Conservation (phyloP, 768 basidiomycete species). For the Royoungia palumana region DNA sequence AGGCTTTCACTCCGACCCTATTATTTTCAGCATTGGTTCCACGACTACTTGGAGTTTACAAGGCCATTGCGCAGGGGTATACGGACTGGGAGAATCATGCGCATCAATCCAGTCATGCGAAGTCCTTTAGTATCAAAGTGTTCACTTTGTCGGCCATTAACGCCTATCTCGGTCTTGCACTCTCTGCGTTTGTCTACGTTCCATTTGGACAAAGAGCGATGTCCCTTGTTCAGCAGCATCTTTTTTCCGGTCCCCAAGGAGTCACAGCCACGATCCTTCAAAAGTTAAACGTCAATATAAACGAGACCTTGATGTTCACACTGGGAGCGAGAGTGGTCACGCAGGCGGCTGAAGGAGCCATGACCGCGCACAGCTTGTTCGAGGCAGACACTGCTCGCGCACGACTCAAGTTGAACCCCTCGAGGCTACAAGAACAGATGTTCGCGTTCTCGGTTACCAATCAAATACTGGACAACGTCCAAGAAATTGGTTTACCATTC, state of each 20-base stretch:
- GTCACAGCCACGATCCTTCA: slow-evolving; percentile 15
- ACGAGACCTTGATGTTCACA: slow-evolving; percentile 29
- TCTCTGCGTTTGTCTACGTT: slow-evolving; percentile 95
- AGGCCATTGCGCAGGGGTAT: slow-evolving; percentile 59
- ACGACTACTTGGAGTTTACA: slow-evolving; percentile 70
- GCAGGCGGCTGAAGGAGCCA: slow-evolving; percentile 8
- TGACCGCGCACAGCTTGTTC: slow-evolving; percentile 38
- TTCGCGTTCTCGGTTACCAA: slow-evolving; percentile 91
- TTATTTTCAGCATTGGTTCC: slow-evolving; percentile 82
- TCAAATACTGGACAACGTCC: slow-evolving; percentile 74
- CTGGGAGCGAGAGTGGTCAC: slow-evolving; percentile 16
- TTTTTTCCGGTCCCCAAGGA: slow-evolving; percentile 24
- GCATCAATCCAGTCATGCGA: slow-evolving; percentile 70
- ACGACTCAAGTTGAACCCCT: slow-evolving; percentile 58
- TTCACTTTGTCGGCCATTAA: slow-evolving; percentile 88
- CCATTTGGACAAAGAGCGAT: slow-evolving; percentile 88
- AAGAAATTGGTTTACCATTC: slow-evolving; percentile 80
- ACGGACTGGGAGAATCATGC: slow-evolving; percentile 92
- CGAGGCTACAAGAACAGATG: slow-evolving; percentile 83
- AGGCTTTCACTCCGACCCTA: slow-evolving; percentile 82
- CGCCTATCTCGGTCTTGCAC: slow-evolving; percentile 85
- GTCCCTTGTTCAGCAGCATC: slow-evolving; percentile 41
- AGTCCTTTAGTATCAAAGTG: slow-evolving; percentile 84
- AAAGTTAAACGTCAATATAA: slow-evolving; percentile 23
- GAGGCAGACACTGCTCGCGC: slow-evolving; percentile 49